Percentiles rank a stretch among this genome's conserved stretches.
Evolutionary conservation across 2,329 filamentous ascomycete species (phyloP).

Genomic region (Talaromyces sp.): DNA sequence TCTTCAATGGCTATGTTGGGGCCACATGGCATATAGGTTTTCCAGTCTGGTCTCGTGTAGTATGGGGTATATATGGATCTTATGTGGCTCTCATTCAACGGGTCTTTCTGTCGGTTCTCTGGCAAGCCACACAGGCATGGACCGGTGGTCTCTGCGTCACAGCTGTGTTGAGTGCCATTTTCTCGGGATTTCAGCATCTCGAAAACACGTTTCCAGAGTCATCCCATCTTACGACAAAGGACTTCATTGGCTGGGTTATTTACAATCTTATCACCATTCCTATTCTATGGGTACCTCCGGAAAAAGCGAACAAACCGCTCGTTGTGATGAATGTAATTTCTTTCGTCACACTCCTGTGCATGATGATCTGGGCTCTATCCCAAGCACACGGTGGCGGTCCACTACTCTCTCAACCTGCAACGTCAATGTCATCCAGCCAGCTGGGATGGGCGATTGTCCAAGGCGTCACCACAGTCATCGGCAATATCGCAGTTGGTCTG

Average conservation of each 20-base stretch:
- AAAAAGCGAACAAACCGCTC: conserved; percentile 25
- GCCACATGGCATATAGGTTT: conserved; percentile 42
- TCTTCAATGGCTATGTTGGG: conserved; percentile 33
- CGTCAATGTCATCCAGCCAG: conserved; percentile 8
- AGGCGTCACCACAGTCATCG: conserved; percentile 40
- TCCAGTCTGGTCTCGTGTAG: conserved; percentile 34
- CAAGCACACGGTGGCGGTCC: conserved; percentile 27
- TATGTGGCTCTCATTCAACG: conserved; percentile 37
- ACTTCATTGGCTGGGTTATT: conserved; percentile 33
- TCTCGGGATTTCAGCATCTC: conserved; percentile 30
- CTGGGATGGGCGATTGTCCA: conserved; percentile 35
- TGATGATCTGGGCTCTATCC: conserved; percentile 30
- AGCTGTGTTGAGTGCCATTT: conserved; percentile 26
- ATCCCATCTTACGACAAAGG: conserved; percentile 27
- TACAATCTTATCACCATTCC: conserved; percentile 31
- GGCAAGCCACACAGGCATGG: conserved; percentile 35
- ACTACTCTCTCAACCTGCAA: conserved; percentile 15
- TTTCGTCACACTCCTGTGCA: conserved; percentile 18
- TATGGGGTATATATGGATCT: conserved; percentile 40
- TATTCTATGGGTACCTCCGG: conserved; percentile 40
- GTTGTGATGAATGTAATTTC: conserved; percentile 21
- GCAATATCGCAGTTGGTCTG: conserved; percentile 40
- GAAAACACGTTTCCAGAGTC: conserved; percentile 28
- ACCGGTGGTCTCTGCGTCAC: conserved; percentile 32
- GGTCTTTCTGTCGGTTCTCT: conserved; percentile 33